These are phyloP conservation scores for Stephanodiscus minutulus DNA, from an alignment of 108 stramenopile species.

Conservation along the genomic window DNA sequence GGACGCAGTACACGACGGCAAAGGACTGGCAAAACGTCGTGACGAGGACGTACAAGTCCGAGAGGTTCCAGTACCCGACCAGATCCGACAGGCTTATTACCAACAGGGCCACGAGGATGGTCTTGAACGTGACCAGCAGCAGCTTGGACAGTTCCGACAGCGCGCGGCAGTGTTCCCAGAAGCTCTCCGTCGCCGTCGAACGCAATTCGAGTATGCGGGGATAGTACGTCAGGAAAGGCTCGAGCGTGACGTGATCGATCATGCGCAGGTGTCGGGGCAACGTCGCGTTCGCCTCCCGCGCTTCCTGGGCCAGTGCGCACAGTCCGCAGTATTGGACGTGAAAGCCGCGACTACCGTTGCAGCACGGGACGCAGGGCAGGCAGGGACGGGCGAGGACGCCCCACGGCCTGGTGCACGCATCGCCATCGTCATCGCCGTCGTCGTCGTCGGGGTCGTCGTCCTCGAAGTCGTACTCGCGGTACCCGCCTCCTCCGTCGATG, in stretches of 20 bases:
- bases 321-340: conserved; percentile 73
- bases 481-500: conserved; percentile 2
- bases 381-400: conserved; percentile 37
- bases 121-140: conserved; percentile 30
- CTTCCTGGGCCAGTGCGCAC: conserved; percentile 84
- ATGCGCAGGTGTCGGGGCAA: conserved; percentile 57
- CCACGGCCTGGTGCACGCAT: conserved; percentile 53
- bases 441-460: conserved; percentile 7
- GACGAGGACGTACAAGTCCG: conserved; percentile 44
- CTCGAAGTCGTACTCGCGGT: background rate
- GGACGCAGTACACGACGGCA: conserved; percentile 54
- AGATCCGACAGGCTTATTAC: conserved; percentile 29
- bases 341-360: conserved; percentile 49
- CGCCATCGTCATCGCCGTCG: background rate
- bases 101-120: conserved; percentile 35
- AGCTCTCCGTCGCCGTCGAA: background rate
- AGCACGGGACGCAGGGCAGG: conserved; percentile 29
- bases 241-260: conserved; percentile 81
- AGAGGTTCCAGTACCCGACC: conserved; percentile 32
- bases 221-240: conserved; percentile 72
- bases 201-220: conserved; percentile 48
- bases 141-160: conserved; percentile 44
- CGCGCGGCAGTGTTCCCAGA: conserved; percentile 41
- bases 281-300: conserved; percentile 58
- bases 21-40: conserved; percentile 68